A percentile compares a stretch with the other conserved stretches of the same genome.
phyloP scores from a whole-genome alignment of 164 flowering plant genomes.

The Aristolochia contorta region DNA sequence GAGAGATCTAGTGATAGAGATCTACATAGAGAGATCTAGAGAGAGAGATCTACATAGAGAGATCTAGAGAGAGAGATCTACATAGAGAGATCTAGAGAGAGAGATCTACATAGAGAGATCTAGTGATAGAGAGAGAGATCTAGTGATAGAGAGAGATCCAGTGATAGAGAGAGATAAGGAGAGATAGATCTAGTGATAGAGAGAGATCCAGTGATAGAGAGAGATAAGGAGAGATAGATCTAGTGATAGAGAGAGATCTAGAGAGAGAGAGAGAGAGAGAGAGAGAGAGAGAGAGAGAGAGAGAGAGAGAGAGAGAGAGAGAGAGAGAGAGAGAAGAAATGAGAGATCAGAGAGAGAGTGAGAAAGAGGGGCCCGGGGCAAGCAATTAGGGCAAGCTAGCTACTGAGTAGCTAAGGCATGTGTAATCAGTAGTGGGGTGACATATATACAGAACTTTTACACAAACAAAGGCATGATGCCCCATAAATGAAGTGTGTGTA shows the following conservation, averaged over 20 bases:
- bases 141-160: too few relatives aligned
- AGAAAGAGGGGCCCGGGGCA: constrained; percentile 4
- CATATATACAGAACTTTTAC: neutral
- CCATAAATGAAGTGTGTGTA: constrained; percentile 9
- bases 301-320: neutral
- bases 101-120: too few relatives aligned
- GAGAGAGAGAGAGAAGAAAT: constrained; percentile 2
- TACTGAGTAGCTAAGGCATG: neutral
- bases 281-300: neutral
- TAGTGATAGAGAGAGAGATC: too few relatives aligned
- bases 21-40: too few relatives aligned
- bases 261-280: neutral
- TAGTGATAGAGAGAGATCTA: neutral
- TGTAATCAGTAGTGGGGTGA: constrained; percentile 5
- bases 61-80: too few relatives aligned
- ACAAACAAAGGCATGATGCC: constrained; percentile 16
- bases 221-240: neutral
- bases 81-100: too few relatives aligned
- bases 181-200: too few relatives aligned
- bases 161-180: too few relatives aligned
- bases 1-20: too few relatives aligned
- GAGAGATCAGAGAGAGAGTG: neutral
- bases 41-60: too few relatives aligned
- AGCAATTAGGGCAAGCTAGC: neutral
- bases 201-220: neutral